Percentiles rank a stretch among this genome's conserved stretches.
phyloP scores from a whole-genome alignment of 2,329 filamentous ascomycete species.

The Sodiomyces alkalinus region DNA sequence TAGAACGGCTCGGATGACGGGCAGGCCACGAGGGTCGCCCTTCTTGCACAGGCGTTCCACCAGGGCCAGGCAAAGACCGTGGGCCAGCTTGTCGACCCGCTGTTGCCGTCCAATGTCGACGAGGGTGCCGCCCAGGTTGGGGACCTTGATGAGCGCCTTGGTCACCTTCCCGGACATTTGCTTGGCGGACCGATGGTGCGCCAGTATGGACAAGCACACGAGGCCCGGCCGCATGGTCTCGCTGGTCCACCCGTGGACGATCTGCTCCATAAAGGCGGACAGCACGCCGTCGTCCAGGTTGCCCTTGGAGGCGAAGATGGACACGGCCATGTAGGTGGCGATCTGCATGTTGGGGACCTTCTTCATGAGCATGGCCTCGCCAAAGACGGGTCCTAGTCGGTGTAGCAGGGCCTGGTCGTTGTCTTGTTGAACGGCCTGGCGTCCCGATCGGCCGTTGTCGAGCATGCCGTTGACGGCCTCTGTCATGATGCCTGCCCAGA shows the following conservation, averaged over 20 bases:
- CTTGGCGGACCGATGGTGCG: conserved; percentile 60
- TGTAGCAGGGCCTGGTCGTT: conserved; percentile 68
- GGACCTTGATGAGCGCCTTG: conserved; percentile 50
- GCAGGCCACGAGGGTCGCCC: conserved; percentile 39
- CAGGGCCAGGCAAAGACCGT: conserved; percentile 53
- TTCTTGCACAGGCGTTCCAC: conserved; percentile 47
- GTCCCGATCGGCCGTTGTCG: conserved; percentile 61
- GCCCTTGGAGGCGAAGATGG: conserved; percentile 73
- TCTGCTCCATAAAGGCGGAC: conserved; percentile 80
- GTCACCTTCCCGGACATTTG: conserved; percentile 55
- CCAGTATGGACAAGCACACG: conserved; percentile 66
- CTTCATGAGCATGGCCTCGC: conserved; percentile 61
- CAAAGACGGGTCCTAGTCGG: conserved; percentile 51
- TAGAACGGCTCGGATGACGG: conserved; percentile 46
- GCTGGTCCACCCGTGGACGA: conserved; percentile 59
- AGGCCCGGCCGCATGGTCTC: conserved; percentile 62
- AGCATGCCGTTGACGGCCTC: conserved; percentile 76
- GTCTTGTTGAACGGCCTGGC: conserved; percentile 59
- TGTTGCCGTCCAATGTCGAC: conserved; percentile 48
- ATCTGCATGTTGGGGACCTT: conserved; percentile 67
- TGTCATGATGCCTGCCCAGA: conserved; percentile 81
- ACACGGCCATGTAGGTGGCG: conserved; percentile 81
- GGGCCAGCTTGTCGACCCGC: conserved; percentile 54
- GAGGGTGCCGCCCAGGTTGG: conserved; percentile 43
- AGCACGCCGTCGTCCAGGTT: conserved; percentile 64